Percentiles rank a stretch among this genome's conserved stretches.
Evolutionary conservation across 192 early-diverging fungal species (phyloP).

Genomic region (Backusella australiensis): DNA sequence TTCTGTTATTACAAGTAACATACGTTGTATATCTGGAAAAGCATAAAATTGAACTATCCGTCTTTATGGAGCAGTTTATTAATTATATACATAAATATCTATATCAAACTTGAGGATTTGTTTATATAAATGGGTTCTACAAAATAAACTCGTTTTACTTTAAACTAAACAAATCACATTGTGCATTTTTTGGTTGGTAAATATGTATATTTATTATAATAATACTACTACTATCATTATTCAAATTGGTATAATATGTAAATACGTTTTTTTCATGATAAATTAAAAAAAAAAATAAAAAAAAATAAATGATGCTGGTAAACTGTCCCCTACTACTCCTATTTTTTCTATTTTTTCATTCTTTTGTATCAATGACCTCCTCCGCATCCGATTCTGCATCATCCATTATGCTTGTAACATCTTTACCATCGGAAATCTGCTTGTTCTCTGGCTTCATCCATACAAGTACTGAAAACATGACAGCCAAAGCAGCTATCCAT

Average conservation of each 20-base stretch:
- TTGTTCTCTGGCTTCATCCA: conserved; percentile 6
- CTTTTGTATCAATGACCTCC: background rate
- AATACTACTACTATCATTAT: background rate
- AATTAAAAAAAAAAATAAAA: background rate
- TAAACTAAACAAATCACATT: background rate
- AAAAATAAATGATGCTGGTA: background rate
- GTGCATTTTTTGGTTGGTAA: background rate
- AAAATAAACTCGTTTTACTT: conserved; percentile 5
- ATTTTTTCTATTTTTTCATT: background rate
- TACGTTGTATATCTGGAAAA: background rate
- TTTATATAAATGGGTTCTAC: background rate
- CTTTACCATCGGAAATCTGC: background rate
- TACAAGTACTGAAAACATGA: background rate
- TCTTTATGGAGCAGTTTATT: background rate
- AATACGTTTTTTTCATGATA: background rate
- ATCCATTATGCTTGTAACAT: background rate
- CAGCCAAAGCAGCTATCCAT: background rate
- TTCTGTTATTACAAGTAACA: no score
- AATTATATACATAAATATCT: background rate
- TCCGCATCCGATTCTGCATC: background rate
- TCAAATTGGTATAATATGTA: background rate
- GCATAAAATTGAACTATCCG: background rate
- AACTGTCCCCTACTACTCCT: background rate
- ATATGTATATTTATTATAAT: background rate
- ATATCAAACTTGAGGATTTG: background rate